phyloP scores from a whole-genome alignment of 331 rosid genomes.

The Rhamnella rubrinervis region DNA sequence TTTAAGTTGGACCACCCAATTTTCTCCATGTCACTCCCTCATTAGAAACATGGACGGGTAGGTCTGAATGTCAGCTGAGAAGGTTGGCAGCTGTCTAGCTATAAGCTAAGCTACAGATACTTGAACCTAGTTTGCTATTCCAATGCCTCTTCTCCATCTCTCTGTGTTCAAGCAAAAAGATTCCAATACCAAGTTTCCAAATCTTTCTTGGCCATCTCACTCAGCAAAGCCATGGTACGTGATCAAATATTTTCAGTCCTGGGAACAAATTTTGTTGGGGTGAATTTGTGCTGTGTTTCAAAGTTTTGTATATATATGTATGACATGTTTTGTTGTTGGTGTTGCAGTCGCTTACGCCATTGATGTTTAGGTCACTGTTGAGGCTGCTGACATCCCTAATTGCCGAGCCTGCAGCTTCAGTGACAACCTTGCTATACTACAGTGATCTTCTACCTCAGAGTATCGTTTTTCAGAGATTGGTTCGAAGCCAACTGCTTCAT shows the following conservation, averaged over 20 bases:
- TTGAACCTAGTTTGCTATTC: not conserved
- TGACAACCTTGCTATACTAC: slow-evolving; percentile 59
- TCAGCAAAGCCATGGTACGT: slow-evolving; percentile 38
- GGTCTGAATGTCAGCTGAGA: slow-evolving; percentile 45
- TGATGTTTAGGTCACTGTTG: slow-evolving; percentile 58
- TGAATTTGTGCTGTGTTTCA: not conserved
- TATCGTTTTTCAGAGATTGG: slow-evolving; percentile 44
- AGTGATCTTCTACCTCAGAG: slow-evolving; percentile 64
- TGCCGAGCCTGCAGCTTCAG: slow-evolving; percentile 46
- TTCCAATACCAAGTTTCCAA: not conserved
- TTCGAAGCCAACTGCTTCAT: slow-evolving; percentile 54
- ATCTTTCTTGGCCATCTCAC: not conserved
- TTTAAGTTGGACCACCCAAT: not conserved
- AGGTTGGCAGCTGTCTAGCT: slow-evolving; percentile 11
- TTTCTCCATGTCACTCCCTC: not conserved
- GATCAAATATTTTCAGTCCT: too few relatives aligned
- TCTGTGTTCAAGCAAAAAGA: slow-evolving; percentile 2
- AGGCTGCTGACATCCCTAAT: slow-evolving; percentile 50
- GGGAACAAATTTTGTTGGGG: too few relatives aligned
- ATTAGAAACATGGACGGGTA: slow-evolving; percentile 27
- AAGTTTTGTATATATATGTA: not conserved
- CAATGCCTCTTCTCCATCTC: not conserved
- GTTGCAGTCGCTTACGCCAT: slow-evolving; percentile 56
- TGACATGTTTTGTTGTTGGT: not conserved
- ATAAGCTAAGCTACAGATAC: not conserved